Conservation (phyloP, 768 basidiomycete species). For the Pleurotus platypus region DNA sequence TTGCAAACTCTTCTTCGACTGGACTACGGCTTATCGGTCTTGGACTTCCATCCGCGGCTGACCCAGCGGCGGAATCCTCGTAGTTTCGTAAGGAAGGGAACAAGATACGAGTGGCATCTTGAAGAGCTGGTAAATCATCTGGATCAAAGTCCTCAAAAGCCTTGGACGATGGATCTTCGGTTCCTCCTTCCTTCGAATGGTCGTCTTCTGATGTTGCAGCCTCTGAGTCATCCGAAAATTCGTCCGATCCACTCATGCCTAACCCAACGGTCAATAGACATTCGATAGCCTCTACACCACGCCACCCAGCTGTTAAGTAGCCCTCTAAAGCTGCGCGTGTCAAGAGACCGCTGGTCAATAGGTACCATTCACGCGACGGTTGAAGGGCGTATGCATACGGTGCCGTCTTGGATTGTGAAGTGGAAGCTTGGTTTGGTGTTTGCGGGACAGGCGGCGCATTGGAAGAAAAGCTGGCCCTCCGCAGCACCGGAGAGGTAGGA, state of each 20-base stretch:
- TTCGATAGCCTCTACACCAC: conserved; percentile 64
- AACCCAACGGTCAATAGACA: conserved; percentile 72
- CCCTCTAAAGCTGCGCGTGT: conserved; percentile 86
- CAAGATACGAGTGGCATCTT: conserved; percentile 63
- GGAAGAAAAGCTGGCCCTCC: not conserved
- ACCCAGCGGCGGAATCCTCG: no score
- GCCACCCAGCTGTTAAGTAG: conserved; percentile 80
- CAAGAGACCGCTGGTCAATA: conserved; percentile 69
- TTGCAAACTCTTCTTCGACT: conserved; percentile 69
- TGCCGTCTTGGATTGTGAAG: conserved; percentile 20
- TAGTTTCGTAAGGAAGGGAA: conserved; percentile 51
- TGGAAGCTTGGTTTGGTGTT: conserved; percentile 2
- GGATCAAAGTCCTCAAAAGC: conserved; percentile 64
- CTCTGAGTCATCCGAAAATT: not conserved
- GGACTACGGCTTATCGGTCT: not conserved
- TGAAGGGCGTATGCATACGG: conserved; percentile 49
- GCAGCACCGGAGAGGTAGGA: not conserved
- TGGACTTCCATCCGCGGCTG: no score
- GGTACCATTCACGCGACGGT: conserved; percentile 80
- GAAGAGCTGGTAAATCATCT: conserved; percentile 68
- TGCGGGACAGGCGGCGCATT: conserved; percentile 11
- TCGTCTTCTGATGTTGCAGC: conserved; percentile 7
- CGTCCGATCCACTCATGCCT: conserved; percentile 29
- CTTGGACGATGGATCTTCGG: conserved; percentile 22
- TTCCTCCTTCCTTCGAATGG: conserved; percentile 8